A percentile compares a stretch with the other conserved stretches of the same genome.
phyloP scores from a whole-genome alignment of 305 asterid species.

The Fraxinus greggii region DNA sequence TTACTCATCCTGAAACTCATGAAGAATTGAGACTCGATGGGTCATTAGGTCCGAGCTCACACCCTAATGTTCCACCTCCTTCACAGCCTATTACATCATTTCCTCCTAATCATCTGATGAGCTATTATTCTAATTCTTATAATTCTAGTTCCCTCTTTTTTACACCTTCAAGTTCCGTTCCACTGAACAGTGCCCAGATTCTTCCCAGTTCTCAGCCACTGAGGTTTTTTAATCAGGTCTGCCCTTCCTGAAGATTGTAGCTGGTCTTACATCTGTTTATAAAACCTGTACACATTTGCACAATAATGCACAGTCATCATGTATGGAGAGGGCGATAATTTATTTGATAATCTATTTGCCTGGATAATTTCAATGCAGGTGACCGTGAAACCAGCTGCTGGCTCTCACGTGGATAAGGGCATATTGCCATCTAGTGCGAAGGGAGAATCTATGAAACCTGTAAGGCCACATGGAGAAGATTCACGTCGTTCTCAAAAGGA shows the following conservation, averaged over 20 bases:
- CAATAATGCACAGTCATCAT: background rate
- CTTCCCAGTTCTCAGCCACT: constrained; percentile 51
- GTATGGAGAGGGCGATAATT: background rate
- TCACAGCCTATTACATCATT: background rate
- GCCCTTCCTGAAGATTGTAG: background rate
- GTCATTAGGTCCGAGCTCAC: constrained; percentile 55
- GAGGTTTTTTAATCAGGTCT: constrained; percentile 54
- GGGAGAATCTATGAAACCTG: constrained; percentile 31
- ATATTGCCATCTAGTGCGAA: constrained; percentile 40
- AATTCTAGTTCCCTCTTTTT: constrained; percentile 36
- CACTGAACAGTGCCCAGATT: constrained; percentile 38
- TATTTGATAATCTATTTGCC: background rate
- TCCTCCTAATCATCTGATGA: constrained; percentile 48
- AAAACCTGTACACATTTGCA: background rate
- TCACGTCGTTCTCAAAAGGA: constrained; percentile 37
- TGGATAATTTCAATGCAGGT: constrained; percentile 41
- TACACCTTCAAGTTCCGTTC: constrained; percentile 48
- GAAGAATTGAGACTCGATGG: constrained; percentile 79
- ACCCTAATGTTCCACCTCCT: background rate
- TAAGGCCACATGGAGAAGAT: constrained; percentile 27
- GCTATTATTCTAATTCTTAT: constrained; percentile 46
- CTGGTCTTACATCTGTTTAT: background rate
- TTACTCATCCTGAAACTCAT: constrained; percentile 82
- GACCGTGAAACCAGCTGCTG: constrained; percentile 61
- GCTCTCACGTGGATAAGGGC: constrained; percentile 48